Evolutionary conservation across 1,284 basidiomycete genomes (phyloP).

Genomic region (Apiotrichum mycotoxinovorans): DNA sequence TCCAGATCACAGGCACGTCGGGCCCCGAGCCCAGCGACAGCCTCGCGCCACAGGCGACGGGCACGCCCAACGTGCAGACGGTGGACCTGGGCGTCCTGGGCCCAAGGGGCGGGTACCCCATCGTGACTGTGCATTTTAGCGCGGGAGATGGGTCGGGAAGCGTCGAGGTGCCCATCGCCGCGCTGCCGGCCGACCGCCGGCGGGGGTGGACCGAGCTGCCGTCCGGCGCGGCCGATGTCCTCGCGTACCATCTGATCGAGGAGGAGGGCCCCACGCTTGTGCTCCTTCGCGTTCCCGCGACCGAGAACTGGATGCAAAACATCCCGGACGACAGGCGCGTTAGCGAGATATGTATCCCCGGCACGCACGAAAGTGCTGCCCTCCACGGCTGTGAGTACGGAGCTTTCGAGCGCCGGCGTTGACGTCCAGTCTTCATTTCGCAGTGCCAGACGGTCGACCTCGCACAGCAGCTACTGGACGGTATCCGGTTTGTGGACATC

Average conservation of each 20-base stretch:
- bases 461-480: constrained; percentile 43
- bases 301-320: constrained; percentile 28
- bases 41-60: not conserved
- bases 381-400: constrained; percentile 33
- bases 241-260: constrained; percentile 9
- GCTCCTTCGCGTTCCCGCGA: constrained; percentile 18
- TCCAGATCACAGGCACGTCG: not conserved
- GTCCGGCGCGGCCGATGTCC: not conserved
- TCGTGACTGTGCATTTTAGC: constrained; percentile 1
- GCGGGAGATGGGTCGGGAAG: not conserved
- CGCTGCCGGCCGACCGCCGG: constrained; percentile 7
- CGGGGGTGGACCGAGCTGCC: constrained; percentile 14
- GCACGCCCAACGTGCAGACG: not conserved
- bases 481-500: constrained; percentile 75
- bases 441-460: constrained; percentile 47
- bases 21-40: not conserved
- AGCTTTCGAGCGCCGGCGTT: not conserved
- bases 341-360: constrained; percentile 69
- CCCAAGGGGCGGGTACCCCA: constrained; percentile 13
- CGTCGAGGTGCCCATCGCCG: constrained; percentile 4
- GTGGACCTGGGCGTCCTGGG: constrained; percentile 5
- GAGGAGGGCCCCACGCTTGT: constrained; percentile 14
- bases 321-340: constrained; percentile 64
- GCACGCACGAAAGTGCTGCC: constrained; percentile 52
- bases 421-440: constrained; percentile 36